Conservation (phyloP, 768 basidiomycete genomes). For the Tephrocybe sp. region DNA sequence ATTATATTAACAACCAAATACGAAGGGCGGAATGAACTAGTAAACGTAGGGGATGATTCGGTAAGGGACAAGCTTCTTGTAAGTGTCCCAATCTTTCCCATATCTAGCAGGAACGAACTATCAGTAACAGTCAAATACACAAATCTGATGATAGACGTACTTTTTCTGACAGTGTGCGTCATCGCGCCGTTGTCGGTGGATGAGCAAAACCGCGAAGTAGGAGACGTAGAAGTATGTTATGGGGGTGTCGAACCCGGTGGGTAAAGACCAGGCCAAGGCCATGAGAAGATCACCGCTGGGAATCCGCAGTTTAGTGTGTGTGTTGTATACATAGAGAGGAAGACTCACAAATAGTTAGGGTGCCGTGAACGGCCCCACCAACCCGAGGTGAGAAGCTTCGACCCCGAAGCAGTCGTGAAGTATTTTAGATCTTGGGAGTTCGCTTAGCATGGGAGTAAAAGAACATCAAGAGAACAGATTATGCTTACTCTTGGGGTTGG, state of each 20-base stretch:
- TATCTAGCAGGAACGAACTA: constrained; percentile 54
- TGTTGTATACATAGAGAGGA: background rate
- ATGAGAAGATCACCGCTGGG: constrained; percentile 55
- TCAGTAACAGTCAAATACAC: background rate
- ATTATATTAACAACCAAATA: background rate
- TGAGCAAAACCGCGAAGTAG: constrained; percentile 87
- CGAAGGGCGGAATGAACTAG: constrained; percentile 26
- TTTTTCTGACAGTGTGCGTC: constrained; percentile 91
- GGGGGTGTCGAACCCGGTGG: constrained; percentile 89
- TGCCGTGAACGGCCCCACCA: constrained; percentile 98
- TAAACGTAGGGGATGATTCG: constrained; percentile 87
- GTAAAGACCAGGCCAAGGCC: constrained; percentile 90
- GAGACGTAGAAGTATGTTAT: constrained; percentile 93
- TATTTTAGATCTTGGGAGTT: constrained; percentile 16
- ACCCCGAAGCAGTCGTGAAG: constrained; percentile 68
- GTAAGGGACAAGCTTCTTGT: constrained; percentile 83
- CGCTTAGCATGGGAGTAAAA: background rate
- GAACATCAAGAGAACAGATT: background rate
- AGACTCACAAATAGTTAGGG: constrained; percentile 81
- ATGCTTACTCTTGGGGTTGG: constrained; percentile 85
- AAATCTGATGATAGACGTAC: constrained; percentile 40
- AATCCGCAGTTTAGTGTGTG: background rate
- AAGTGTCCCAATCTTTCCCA: constrained; percentile 91
- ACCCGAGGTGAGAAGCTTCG: constrained; percentile 89
- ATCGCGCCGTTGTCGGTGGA: constrained; percentile 89